Base-by-base conservation (phyloP, 257 asterid genomes). In the Capsicum rhomboideum region DNA sequence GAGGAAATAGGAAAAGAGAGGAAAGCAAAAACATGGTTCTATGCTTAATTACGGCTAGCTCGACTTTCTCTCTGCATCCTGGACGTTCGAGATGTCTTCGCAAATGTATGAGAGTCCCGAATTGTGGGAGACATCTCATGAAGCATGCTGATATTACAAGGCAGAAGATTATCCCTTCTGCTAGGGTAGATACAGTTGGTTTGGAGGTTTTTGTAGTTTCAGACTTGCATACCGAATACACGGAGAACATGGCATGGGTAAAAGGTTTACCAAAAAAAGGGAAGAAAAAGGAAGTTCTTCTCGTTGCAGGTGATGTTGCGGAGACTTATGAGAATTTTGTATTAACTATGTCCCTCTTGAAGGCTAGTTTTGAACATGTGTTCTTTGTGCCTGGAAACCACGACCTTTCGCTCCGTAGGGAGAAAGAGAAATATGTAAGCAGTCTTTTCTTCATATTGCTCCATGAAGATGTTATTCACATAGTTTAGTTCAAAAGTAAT, bases 261-360 rank as follows among this genome's bases (percentile, higher is more conserved):
- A 90, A 87, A 67, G 87, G 91, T 1, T 87, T 94, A 21, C 78
- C 93, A 18, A 12, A 56, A 67, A 72, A 44, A 42, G 63, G 85
- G 49, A 81, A 56, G 85, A 83, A 42, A 52, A 82, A 89, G 54
- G 94, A 91, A 74, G 93, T 92, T 61, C 94, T 95, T 34, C 80
- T 95, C 21, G 98, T 95, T 75, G 97, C 98, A 40, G 98, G 98
- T 74, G 98, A 95, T 84, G 98, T 93, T 82, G 94, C 98, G 31
- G 98, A 95, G 94, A 95, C 98, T 20, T 68, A 34, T 84, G 85
- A 84, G 16, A 92, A 91, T 84, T 95, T 95, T 88, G 50, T 86
- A 23, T 71, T 80, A 37, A 90, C 98, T 29, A 92, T 93, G 98
- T 92, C 97, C 64, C 49, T 91, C 79, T 86, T 95, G 91, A 93